Percentiles rank a stretch among this genome's conserved stretches.
Evolutionary conservation across 2,329 filamentous ascomycete species (phyloP).

Genomic region (Neophaeococcomyces mojaviensis): DNA sequence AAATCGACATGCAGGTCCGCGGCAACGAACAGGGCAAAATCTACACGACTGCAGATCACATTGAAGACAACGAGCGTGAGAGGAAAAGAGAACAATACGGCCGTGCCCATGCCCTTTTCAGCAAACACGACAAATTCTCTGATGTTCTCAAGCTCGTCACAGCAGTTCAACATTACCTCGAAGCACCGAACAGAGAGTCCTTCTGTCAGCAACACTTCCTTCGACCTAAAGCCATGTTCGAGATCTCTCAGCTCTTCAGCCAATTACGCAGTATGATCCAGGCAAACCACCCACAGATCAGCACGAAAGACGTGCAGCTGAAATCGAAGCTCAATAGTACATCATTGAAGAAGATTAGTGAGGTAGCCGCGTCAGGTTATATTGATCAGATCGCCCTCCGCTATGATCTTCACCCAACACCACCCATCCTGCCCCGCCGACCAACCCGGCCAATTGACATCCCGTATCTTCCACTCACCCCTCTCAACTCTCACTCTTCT

Average conservation of each 20-base stretch:
- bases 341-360: constrained; percentile 72
- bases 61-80: constrained; percentile 63
- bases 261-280: constrained; percentile 78
- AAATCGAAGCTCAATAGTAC: constrained; percentile 52
- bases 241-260: constrained; percentile 71
- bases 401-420: constrained; percentile 71
- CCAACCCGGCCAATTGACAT: constrained; percentile 85
- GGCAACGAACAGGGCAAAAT: constrained; percentile 27
- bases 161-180: constrained; percentile 72
- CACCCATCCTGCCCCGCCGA: constrained; percentile 59
- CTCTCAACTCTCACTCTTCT: constrained; percentile 31
- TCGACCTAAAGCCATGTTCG: constrained; percentile 75
- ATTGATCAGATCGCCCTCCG: constrained; percentile 91
- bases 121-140: constrained; percentile 69
- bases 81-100: constrained; percentile 59
- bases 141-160: constrained; percentile 89
- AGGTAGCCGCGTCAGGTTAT: constrained; percentile 87
- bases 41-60: constrained; percentile 51
- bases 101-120: constrained; percentile 68
- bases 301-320: constrained; percentile 59
- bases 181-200: constrained; percentile 54
- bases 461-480: constrained; percentile 78
- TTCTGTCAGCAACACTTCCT: constrained; percentile 84
- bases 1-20: constrained; percentile 50
- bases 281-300: constrained; percentile 48